Percentiles rank a stretch among this genome's conserved stretches.
phyloP scores from a whole-genome alignment of 495 filamentous ascomycete species.

The Talaromyces trachyspermus region DNA sequence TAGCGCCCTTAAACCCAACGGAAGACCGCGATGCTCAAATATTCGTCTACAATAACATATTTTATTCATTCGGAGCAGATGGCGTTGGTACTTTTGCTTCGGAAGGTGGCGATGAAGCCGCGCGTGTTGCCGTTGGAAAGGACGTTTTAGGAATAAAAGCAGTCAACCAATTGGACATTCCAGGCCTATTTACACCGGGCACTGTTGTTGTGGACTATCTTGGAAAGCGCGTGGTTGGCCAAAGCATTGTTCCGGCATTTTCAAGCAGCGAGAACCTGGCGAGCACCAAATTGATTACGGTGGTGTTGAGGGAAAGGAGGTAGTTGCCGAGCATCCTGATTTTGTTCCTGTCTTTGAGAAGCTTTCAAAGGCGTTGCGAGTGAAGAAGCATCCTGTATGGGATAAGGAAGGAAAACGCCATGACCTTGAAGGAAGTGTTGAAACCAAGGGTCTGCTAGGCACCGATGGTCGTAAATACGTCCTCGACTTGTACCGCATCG shows the following conservation, averaged over 20 bases:
- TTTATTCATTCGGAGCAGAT: slow-evolving; percentile 97
- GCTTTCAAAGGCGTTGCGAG: slow-evolving; percentile 74
- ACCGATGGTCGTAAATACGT: slow-evolving; percentile 97
- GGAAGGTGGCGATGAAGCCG: slow-evolving; percentile 96
- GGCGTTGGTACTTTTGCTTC: slow-evolving; percentile 94
- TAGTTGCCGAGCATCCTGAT: slow-evolving; percentile 78
- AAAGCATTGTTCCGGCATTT: slow-evolving; percentile 99
- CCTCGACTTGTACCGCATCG: slow-evolving; percentile 90
- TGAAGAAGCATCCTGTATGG: slow-evolving; percentile 97
- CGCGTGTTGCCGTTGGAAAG: slow-evolving; percentile 92
- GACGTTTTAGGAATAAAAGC: slow-evolving; percentile 89
- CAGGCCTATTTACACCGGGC: slow-evolving; percentile 86
- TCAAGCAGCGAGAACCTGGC: slow-evolving; percentile 94
- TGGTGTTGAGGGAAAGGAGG: slow-evolving; percentile 93
- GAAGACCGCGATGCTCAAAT: slow-evolving; percentile 92
- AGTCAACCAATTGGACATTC: slow-evolving; percentile 95
- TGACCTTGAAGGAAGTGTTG: slow-evolving; percentile 90
- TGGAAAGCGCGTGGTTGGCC: slow-evolving; percentile 92
- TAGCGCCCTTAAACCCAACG: slow-evolving; percentile 94
- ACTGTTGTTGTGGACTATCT: slow-evolving; percentile 97
- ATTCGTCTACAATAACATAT: slow-evolving; percentile 99
- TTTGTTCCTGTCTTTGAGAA: slow-evolving; percentile 84
- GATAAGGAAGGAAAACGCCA: slow-evolving; percentile 89
- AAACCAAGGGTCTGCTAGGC: slow-evolving; percentile 96
- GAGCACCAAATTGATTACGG: slow-evolving; percentile 99